phyloP scores from a whole-genome alignment of 164 flowering plant species.

The Liriodendron chinense region DNA sequence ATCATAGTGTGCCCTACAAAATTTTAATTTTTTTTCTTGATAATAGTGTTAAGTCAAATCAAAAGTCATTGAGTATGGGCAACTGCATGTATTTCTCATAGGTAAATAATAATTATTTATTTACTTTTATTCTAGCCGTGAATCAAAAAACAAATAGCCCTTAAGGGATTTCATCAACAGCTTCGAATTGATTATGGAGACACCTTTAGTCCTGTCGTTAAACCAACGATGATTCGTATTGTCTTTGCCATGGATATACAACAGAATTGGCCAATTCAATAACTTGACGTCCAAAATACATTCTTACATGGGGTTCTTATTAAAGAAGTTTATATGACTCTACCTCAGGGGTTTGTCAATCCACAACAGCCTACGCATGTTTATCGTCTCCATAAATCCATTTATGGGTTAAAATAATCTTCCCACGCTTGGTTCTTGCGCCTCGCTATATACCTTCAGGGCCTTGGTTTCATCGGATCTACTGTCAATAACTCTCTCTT shows the following conservation, averaged over 20 bases:
- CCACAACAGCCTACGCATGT: not conserved
- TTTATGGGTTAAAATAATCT: not conserved
- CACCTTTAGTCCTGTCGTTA: not conserved
- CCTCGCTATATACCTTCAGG: not conserved
- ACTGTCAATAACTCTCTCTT: not conserved
- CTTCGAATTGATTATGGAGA: not conserved
- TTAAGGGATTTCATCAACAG: constrained; percentile 5
- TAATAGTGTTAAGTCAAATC: too few relatives aligned
- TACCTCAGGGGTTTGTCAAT: not conserved
- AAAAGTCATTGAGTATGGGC: too few relatives aligned
- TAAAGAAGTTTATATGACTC: not conserved
- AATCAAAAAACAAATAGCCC: not conserved
- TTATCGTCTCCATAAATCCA: not conserved
- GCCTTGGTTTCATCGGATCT: not conserved
- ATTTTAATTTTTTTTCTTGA: too few relatives aligned
- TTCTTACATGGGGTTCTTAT: not conserved
- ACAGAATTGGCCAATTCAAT: not conserved
- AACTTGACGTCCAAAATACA: constrained; percentile 4
- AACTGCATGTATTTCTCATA: too few relatives aligned
- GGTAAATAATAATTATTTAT: too few relatives aligned
- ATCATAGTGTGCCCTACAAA: too few relatives aligned
- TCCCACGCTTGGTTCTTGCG: not conserved
- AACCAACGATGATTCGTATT: not conserved
- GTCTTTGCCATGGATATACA: not conserved
- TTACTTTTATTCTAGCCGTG: too few relatives aligned